phyloP scores from a whole-genome alignment of 1,284 basidiomycete genomes.

The Cryptococcus sp. region DNA sequence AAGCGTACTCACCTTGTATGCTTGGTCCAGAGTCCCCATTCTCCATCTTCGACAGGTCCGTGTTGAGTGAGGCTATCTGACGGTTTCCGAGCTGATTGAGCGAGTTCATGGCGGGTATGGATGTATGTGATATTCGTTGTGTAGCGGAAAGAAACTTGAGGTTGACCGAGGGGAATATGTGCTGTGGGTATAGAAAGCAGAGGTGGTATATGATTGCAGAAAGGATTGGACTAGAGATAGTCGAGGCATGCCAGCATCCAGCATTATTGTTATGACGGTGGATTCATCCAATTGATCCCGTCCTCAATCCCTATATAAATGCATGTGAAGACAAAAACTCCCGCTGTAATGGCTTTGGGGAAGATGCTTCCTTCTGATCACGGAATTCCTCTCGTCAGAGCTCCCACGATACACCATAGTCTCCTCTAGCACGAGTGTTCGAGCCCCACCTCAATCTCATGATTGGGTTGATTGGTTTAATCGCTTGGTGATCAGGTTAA shows the following conservation, averaged over 20 bases:
- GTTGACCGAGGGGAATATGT: background rate
- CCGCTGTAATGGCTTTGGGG: slow-evolving; percentile 42
- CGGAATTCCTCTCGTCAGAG: slow-evolving; percentile 41
- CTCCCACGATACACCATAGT: slow-evolving; percentile 30
- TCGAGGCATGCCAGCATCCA: background rate
- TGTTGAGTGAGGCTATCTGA: slow-evolving; percentile 80
- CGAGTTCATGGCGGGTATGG: slow-evolving; percentile 66
- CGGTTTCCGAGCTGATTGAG: slow-evolving; percentile 88
- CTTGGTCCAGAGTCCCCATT: slow-evolving; percentile 74
- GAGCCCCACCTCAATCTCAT: slow-evolving; percentile 42
- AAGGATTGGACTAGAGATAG: background rate
- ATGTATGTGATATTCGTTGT: no score
- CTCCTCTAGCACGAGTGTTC: slow-evolving; percentile 46
- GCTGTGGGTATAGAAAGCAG: background rate
- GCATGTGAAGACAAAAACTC: background rate
- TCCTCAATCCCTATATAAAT: background rate
- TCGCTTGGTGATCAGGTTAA: slow-evolving; percentile 43
- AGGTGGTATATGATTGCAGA: no score
- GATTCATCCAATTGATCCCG: background rate
- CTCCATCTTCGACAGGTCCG: slow-evolving; percentile 74
- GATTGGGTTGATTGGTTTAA: slow-evolving; percentile 25
- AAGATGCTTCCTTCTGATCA: slow-evolving; percentile 36
- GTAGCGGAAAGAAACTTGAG: no score
- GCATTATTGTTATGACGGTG: background rate
- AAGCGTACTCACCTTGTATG: slow-evolving; percentile 63